These are phyloP conservation scores for Sporobolomyces roseus DNA, from an alignment of 768 basidiomycete genomes.

Conservation along the genomic window DNA sequence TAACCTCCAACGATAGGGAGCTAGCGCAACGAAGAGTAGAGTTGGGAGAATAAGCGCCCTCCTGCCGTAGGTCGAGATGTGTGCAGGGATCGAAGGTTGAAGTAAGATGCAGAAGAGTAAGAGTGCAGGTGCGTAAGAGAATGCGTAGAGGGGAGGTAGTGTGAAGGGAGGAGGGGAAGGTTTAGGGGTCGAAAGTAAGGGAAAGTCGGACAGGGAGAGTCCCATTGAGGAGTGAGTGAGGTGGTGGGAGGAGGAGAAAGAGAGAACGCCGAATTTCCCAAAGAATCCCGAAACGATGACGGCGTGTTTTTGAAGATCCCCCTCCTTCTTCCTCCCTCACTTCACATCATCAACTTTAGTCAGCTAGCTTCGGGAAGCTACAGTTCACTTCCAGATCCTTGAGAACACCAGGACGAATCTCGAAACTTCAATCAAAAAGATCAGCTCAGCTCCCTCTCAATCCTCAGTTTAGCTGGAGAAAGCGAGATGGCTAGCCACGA, in stretches of 20 bases:
- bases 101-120: slow-evolving; percentile 30
- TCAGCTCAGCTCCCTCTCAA: no score
- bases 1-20: slow-evolving; percentile 6
- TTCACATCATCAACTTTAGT: background rate
- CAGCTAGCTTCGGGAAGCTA: background rate
- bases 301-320: no score
- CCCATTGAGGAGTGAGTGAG: background rate
- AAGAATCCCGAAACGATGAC: no score
- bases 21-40: background rate
- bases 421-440: no score
- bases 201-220: background rate
- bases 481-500: background rate
- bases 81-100: slow-evolving; percentile 21
- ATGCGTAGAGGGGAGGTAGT: slow-evolving; percentile 4
- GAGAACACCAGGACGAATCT: background rate
- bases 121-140: slow-evolving; percentile 10
- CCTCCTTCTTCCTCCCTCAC: no score
- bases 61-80: background rate
- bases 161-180: background rate
- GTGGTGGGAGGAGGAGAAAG: no score
- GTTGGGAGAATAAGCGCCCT: slow-evolving; percentile 5
- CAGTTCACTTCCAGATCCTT: background rate
- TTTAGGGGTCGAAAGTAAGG: background rate
- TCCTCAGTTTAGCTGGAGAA: background rate
- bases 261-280: no score